phyloP scores from a whole-genome alignment of 257 asterid species.

The Fraxinus excelsior region DNA sequence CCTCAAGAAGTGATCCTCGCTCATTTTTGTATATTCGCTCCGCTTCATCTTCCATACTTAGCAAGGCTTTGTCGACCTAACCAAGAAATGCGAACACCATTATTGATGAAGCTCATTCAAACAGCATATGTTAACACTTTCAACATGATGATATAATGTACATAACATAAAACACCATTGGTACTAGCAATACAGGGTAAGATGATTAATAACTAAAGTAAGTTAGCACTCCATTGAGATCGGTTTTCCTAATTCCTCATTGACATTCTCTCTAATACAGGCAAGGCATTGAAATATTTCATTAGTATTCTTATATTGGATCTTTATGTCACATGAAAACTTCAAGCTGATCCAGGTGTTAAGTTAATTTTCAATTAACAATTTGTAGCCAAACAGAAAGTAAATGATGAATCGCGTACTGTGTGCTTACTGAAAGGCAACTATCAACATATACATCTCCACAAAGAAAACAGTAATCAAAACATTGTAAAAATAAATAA shows the following conservation, averaged over 20 bases:
- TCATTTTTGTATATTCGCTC: conserved; percentile 82
- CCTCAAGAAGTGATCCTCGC: conserved; percentile 80
- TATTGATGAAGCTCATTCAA: conserved; percentile 3
- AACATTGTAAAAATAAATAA: neutral
- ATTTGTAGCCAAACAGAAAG: neutral
- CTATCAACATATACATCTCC: too few relatives aligned
- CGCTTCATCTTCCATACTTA: conserved; percentile 91
- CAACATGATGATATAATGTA: neutral
- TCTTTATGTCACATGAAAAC: neutral
- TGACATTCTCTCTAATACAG: neutral
- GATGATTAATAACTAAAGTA: neutral
- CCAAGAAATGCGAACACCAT: conserved; percentile 10
- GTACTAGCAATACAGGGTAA: neutral
- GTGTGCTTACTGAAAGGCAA: too few relatives aligned
- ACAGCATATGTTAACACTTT: neutral
- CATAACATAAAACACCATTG: neutral
- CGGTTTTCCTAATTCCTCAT: neutral
- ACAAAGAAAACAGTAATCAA: neutral
- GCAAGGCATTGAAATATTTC: neutral
- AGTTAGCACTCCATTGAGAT: neutral
- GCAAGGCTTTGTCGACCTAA: conserved; percentile 93
- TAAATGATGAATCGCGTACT: neutral
- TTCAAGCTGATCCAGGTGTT: neutral
- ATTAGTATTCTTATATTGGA: neutral
- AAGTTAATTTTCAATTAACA: neutral